A percentile compares a stretch with the other conserved stretches of the same genome.
These are phyloP conservation scores for Isoetes taiwanensis DNA, from an alignment of 75 land plant species.

Conservation along the genomic window DNA sequence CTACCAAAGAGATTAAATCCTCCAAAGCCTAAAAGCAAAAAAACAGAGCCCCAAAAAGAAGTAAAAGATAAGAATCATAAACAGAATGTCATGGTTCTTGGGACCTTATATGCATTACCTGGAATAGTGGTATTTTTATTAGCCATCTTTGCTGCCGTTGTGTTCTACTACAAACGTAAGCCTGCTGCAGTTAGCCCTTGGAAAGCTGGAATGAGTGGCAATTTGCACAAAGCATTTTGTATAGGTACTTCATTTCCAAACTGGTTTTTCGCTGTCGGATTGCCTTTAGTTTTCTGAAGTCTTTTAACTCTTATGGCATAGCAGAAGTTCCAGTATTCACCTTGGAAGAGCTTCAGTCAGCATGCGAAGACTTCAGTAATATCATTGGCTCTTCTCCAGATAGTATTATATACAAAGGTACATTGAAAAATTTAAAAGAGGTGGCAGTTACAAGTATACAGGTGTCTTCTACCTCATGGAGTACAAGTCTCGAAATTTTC, in stretches of 20 bases:
- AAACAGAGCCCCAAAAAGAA: background rate
- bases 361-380: constrained; percentile 97
- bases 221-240: constrained; percentile 58
- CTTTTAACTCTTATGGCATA: background rate
- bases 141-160: background rate
- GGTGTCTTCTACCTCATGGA: constrained; percentile 46
- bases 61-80: background rate
- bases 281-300: background rate
- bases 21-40: background rate
- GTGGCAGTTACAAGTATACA: constrained; percentile 59
- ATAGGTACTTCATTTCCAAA: constrained; percentile 31
- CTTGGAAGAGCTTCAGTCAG: constrained; percentile 51
- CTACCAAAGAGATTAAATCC: too few relatives aligned
- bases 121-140: background rate
- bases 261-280: background rate
- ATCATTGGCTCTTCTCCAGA: constrained; percentile 41
- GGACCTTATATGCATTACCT: background rate
- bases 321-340: constrained; percentile 67
- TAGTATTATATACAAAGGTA: constrained; percentile 66
- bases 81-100: background rate
- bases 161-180: constrained; percentile 20
- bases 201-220: constrained; percentile 51
- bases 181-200: constrained; percentile 47
- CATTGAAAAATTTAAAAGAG: constrained; percentile 76
- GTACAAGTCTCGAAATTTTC: constrained; percentile 31